Base-by-base conservation (phyloP, 2,329 filamentous ascomycete genomes). In the Blumeriella jaapii region DNA sequence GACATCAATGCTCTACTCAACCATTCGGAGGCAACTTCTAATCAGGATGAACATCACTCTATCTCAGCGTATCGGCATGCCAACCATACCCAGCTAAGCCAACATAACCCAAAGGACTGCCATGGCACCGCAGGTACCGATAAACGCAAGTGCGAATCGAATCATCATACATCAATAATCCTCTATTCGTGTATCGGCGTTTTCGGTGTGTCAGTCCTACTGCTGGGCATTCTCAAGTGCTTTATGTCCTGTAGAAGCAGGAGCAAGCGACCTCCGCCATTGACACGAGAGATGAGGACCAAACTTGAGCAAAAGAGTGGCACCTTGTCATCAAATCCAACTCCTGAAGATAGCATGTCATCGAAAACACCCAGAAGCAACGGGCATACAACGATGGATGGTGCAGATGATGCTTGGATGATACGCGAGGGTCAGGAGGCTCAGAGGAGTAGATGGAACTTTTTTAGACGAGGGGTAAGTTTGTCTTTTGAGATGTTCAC, bases 361-460 rank as follows among this genome's bases (percentile, higher is more conserved):
- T 35, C 33, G 5, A 35, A 29, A 14, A n/a, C n/a, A n/a, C n/a
- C n/a, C n/a, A n/a, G n/a, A n/a, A n/a, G n/a, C n/a, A n/a, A n/a
- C n/a, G n/a, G n/a, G n/a, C n/a, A n/a, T n/a, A n/a, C n/a, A n/a
- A 35, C 37, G 12, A 18, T 45, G 16, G 46, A 48, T 38, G 46
- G 40, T 19, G 25, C 39, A 9, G 33, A 31, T 20, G 46, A 46
- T 26, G 36, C 38, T 3, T 44, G 43, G 43, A 24, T 24, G 12
- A n/a, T 24, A n/a, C 10, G 22, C 10, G 22, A 24, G 12, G 22
- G 22, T 24, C 38, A 29, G 9, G 14, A 29, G 22, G 7, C n/a
- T 9, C 12, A 29, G 31, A 9, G 29, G 9, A 35, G 12, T 10
- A 16, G n/a, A 16, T 35, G 33, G 33, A 29, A 24, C 29, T 15